phyloP scores from a whole-genome alignment of 495 filamentous ascomycete species.

The Xylaria acuta region DNA sequence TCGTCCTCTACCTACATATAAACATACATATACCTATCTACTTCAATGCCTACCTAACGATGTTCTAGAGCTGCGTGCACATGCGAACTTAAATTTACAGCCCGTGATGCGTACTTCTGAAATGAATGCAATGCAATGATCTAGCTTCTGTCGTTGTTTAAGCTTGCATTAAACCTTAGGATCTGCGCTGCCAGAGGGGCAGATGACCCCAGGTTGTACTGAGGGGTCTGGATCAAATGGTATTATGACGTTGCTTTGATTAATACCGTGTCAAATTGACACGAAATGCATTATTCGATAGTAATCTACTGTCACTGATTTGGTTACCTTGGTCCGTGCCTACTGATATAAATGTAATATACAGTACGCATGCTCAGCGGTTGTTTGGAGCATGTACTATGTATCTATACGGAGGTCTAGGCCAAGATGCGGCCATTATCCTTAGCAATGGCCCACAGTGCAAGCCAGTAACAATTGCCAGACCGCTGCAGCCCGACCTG shows the following conservation, averaged over 20 bases:
- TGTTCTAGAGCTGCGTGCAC: background rate
- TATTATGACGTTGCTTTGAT: constrained; percentile 9
- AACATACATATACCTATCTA: too few species aligned
- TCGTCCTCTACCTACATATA: too few species aligned
- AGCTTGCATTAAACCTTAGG: constrained; percentile 4
- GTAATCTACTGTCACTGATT: background rate
- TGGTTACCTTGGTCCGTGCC: background rate
- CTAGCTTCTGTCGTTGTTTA: background rate
- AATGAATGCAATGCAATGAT: too few species aligned
- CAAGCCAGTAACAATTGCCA: too few species aligned
- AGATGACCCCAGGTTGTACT: constrained; percentile 11
- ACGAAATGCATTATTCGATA: background rate
- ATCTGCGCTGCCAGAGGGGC: constrained; percentile 14
- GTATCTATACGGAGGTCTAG: too few species aligned
- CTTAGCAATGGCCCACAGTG: too few species aligned
- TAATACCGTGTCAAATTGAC: background rate
- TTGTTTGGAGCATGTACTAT: background rate
- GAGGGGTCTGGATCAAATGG: constrained; percentile 6
- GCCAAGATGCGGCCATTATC: too few species aligned
- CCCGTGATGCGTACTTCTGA: background rate
- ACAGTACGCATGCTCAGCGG: background rate
- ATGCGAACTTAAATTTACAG: background rate
- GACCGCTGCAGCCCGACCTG: too few species aligned
- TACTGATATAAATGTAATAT: background rate
- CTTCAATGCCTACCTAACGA: background rate